Base-by-base conservation (phyloP, 1,284 basidiomycete species). In the Ganoderma lucidum region DNA sequence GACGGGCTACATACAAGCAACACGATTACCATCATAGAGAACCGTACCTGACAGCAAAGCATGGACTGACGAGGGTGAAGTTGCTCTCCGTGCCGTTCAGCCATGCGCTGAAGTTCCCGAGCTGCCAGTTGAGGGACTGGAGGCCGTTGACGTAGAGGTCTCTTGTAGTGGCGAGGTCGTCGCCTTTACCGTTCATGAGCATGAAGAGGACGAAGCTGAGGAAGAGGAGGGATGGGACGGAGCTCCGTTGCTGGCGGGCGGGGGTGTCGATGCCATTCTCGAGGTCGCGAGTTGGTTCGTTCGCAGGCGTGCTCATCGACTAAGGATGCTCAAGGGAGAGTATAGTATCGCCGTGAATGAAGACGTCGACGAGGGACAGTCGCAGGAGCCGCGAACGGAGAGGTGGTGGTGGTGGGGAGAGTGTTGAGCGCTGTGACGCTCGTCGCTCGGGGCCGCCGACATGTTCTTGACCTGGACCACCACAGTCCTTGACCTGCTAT, bases 21-120 rank as follows among this genome's bases (percentile, higher is more conserved):
- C 1, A 41, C 39, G 41, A 51, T 53, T 28, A 45, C 42, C 60
- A n/a, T n/a, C 14, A 42, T 41, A 55, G 62, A n/a, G 9, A 44
- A 65, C 74, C 39, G 23, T 19, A 65, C 28, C 42, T 23, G 32
- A 69, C 30, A 19, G 30, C n/a, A 58, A n/a, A 32, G 15, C n/a
- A 12, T 51, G 42, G n/a, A 81, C 90, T 72, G 67, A 93, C 93
- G 76, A 93, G 80, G 17, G 86, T 86, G 73, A 93, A 93, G 76
- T 93, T 89, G 0, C 88, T 83, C 35, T 81, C 80, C 12, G 88
- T 89, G 15, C 90, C 90, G 74, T 92, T 90, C 77, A 93, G 80
- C 92, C 92, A 95, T 0, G 88, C 86, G 3, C 89, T 90, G 75
- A 88, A 94, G 78, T 94, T 93, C 8, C 85, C 85, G 30, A 90